Conservation (phyloP, 345 rosid species). For the Diplotaxis tenuifolia region DNA sequence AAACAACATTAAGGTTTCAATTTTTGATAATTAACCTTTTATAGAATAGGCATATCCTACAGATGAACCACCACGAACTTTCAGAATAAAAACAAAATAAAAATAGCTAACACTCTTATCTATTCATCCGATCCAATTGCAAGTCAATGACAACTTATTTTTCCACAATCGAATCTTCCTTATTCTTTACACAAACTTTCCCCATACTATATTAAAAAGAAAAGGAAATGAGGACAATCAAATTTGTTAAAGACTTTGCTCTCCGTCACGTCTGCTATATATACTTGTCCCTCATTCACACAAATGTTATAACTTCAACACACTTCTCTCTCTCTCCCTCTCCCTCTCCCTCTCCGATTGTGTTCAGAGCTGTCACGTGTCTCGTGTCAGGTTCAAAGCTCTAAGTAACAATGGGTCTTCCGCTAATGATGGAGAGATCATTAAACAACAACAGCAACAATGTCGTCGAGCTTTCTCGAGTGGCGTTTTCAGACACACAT, state of each 20-base stretch:
- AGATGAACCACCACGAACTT: background rate
- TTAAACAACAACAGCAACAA: slow-evolving; percentile 25
- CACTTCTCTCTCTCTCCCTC: slow-evolving; percentile 13
- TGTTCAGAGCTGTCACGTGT: slow-evolving; percentile 19
- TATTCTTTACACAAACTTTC: slow-evolving; percentile 24
- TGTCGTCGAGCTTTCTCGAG: slow-evolving; percentile 56
- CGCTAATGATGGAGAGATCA: slow-evolving; percentile 51
- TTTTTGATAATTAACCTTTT: background rate
- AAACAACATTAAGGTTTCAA: slow-evolving; percentile 1
- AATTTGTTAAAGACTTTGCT: slow-evolving; percentile 27
- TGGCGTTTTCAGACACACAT: slow-evolving; percentile 78
- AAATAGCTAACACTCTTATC: slow-evolving; percentile 12
- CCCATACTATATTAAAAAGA: background rate
- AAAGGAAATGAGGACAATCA: background rate
- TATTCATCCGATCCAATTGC: slow-evolving; percentile 34
- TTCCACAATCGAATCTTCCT: slow-evolving; percentile 37
- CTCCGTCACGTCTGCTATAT: slow-evolving; percentile 41
- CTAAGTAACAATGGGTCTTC: slow-evolving; percentile 47
- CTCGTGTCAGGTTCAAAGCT: slow-evolving; percentile 17
- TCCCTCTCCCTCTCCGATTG: slow-evolving; percentile 17
- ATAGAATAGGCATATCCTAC: background rate
- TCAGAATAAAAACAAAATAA: slow-evolving; percentile 18
- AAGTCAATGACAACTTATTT: slow-evolving; percentile 34
- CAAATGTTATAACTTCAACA: slow-evolving; percentile 44
- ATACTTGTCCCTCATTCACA: slow-evolving; percentile 33